These are phyloP conservation scores for Didymella sp. DNA, from an alignment of 2,329 filamentous ascomycete genomes.

Conservation along the genomic window DNA sequence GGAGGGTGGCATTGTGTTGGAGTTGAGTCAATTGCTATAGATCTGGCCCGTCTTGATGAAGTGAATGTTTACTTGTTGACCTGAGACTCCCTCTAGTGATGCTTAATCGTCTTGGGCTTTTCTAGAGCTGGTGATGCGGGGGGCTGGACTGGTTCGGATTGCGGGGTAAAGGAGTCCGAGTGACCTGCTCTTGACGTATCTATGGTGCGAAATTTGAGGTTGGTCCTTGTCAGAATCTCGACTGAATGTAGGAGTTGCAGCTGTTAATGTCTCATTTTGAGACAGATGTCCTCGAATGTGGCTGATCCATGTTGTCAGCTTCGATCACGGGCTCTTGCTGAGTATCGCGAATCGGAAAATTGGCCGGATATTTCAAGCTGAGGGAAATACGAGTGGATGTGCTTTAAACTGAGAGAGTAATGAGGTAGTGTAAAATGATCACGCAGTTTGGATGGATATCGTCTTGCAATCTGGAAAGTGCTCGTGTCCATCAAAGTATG, in stretches of 20 bases:
- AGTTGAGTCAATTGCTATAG: neutral
- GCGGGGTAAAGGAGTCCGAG: constrained; percentile 24
- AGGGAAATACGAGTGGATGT: neutral
- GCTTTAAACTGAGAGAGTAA: neutral
- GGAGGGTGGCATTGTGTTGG: constrained; percentile 18
- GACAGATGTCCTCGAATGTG: neutral
- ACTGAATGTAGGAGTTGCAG: neutral
- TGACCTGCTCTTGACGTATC: constrained; percentile 1
- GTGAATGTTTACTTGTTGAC: neutral
- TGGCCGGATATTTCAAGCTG: neutral
- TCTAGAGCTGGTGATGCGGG: constrained; percentile 5
- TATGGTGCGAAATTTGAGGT: neutral
- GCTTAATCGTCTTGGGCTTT: neutral
- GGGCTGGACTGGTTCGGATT: constrained; percentile 10
- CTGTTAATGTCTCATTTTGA: neutral
- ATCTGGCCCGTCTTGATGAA: too few species aligned
- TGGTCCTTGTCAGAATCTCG: neutral
- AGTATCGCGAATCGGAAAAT: neutral
- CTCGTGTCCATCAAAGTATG: neutral
- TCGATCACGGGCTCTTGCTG: neutral
- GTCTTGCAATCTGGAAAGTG: neutral
- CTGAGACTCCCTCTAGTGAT: neutral
- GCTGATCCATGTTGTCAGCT: neutral
- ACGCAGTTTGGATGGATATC: neutral
- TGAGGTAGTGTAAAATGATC: neutral